Evolutionary conservation across 331 rosid species (phyloP).

Genomic region (Quercus lobata): DNA sequence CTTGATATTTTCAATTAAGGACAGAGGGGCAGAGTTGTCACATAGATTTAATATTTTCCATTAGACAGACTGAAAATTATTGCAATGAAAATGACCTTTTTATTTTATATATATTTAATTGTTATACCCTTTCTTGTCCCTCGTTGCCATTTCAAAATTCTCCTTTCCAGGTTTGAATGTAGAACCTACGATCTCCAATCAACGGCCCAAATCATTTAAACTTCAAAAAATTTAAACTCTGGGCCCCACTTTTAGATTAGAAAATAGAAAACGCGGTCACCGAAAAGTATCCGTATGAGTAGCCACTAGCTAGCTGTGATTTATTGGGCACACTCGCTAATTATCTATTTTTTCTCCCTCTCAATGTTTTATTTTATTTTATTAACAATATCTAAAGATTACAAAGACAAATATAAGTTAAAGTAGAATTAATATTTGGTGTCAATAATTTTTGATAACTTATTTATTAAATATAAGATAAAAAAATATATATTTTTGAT

Average conservation of each 20-base stretch:
- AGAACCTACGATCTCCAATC: constrained; percentile 26
- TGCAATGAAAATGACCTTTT: neutral
- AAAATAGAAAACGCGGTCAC: constrained; percentile 23
- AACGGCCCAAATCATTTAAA: constrained; percentile 39
- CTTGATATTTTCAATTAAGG: too few species aligned
- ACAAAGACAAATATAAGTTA: too few species aligned
- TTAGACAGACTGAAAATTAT: neutral
- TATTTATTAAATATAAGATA: too few species aligned
- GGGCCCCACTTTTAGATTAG: constrained; percentile 32
- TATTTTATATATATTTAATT: too few species aligned
- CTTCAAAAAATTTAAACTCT: constrained; percentile 26
- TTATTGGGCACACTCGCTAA: constrained; percentile 28
- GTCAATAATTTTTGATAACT: too few species aligned
- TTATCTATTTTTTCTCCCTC: neutral
- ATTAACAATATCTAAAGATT: neutral
- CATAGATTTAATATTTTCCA: neutral
- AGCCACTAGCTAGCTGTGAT: neutral
- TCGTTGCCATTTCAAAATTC: constrained; percentile 25
- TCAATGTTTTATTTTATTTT: neutral
- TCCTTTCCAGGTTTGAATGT: constrained; percentile 24
- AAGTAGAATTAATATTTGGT: too few species aligned
- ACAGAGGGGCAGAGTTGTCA: constrained; percentile 17
- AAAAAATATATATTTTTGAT: too few species aligned
- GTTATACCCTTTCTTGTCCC: neutral
- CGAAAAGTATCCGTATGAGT: constrained; percentile 6